Percentiles rank a stretch among this genome's conserved stretches.
phyloP scores from a whole-genome alignment of 2,329 filamentous ascomycete species.

The Mycogone perniciosa region DNA sequence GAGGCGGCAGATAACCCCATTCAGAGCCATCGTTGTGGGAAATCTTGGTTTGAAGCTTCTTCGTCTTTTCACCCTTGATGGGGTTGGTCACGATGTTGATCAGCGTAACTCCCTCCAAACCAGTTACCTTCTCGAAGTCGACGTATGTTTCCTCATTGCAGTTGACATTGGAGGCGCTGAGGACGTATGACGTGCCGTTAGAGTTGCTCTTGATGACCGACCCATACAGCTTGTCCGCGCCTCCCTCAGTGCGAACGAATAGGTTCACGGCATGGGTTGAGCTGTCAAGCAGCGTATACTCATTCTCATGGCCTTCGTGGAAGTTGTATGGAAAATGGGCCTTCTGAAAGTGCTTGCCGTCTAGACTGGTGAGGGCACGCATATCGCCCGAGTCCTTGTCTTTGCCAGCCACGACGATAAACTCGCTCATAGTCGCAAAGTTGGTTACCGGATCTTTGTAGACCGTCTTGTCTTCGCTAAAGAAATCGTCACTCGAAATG shows the following conservation, averaged over 20 bases:
- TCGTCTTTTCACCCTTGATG: slow-evolving; percentile 66
- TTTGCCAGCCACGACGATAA: slow-evolving; percentile 80
- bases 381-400: slow-evolving; percentile 63
- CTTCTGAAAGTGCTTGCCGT: slow-evolving; percentile 74
- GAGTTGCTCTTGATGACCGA: slow-evolving; percentile 97
- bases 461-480: slow-evolving; percentile 50
- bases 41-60: slow-evolving; percentile 83
- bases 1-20: slow-evolving; percentile 74
- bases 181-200: slow-evolving; percentile 90
- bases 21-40: slow-evolving; percentile 93
- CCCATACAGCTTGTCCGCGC: slow-evolving; percentile 63
- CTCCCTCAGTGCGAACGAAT: slow-evolving; percentile 74
- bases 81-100: slow-evolving; percentile 80
- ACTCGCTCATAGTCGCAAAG: slow-evolving; percentile 94
- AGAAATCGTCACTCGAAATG: slow-evolving; percentile 73
- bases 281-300: slow-evolving; percentile 91
- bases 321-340: slow-evolving; percentile 85
- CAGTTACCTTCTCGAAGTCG: slow-evolving; percentile 93
- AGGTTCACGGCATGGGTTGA: slow-evolving; percentile 91
- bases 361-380: slow-evolving; percentile 74
- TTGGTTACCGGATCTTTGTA: slow-evolving; percentile 60
- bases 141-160: slow-evolving; percentile 71
- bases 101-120: slow-evolving; percentile 81
- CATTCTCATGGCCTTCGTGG: slow-evolving; percentile 66
- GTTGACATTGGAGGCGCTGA: slow-evolving; percentile 77